These are phyloP conservation scores for Candida nitratophila DNA, from an alignment of 805 yeast genomes.

Conservation along the genomic window DNA sequence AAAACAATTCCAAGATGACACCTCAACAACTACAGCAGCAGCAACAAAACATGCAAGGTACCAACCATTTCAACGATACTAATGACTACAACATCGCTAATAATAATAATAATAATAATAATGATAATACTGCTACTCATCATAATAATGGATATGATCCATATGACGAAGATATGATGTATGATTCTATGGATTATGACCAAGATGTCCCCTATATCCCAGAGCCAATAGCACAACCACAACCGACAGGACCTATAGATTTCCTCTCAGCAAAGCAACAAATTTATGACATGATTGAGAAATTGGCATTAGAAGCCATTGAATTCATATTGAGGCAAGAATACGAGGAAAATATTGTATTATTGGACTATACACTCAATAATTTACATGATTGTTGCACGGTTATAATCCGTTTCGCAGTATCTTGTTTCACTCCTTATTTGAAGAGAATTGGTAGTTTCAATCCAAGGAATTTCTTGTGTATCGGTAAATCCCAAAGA, in stretches of 20 bases:
- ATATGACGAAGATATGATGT: neutral
- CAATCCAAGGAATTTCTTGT: constrained; percentile 14
- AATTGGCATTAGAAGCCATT: constrained; percentile 36
- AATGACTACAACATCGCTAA: no score
- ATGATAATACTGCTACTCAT: no score
- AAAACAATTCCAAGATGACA: neutral
- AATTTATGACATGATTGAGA: constrained; percentile 35
- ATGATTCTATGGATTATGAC: no score
- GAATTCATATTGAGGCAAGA: constrained; percentile 44
- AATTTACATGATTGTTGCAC: constrained; percentile 36
- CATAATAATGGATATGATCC: neutral
- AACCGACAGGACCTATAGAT: neutral
- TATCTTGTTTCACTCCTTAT: constrained; percentile 50
- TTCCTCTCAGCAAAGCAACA: constrained; percentile 10
- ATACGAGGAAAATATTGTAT: constrained; percentile 50
- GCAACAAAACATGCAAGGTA: no score
- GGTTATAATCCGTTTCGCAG: constrained; percentile 39
- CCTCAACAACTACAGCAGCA: no score
- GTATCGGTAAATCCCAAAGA: constrained; percentile 1
- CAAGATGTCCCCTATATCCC: no score
- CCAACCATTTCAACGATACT: no score
- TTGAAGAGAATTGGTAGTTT: constrained; percentile 21
- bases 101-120: neutral
- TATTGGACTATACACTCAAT: constrained; percentile 38
- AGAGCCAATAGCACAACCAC: neutral